Conservation (phyloP, 2,329 filamentous ascomycete genomes). For the Lasiodiplodia citricola region DNA sequence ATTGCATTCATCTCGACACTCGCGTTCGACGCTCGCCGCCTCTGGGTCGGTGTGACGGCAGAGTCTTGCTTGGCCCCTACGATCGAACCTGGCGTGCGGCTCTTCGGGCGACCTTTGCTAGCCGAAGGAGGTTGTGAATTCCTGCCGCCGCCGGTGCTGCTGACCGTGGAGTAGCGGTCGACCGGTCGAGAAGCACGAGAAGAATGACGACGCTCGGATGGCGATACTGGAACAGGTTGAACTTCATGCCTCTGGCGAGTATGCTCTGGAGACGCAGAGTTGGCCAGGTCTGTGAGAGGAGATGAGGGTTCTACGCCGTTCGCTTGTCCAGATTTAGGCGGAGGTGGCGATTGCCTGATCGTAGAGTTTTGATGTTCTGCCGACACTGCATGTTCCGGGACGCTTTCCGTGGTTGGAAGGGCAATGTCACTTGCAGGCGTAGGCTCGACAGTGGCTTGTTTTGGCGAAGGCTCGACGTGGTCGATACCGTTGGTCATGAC, state of each 20-base stretch:
- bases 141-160: slow-evolving; percentile 30
- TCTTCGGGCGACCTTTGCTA: slow-evolving; percentile 32
- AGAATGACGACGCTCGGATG: slow-evolving; percentile 27
- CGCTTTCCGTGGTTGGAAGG: slow-evolving; percentile 42
- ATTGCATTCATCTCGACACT: slow-evolving; percentile 3
- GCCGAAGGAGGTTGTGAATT: slow-evolving; percentile 29
- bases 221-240: not conserved
- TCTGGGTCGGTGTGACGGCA: not conserved
- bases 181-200: slow-evolving; percentile 28
- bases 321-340: slow-evolving; percentile 32
- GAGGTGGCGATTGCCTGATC: slow-evolving; percentile 36
- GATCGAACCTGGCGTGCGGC: slow-evolving; percentile 30
- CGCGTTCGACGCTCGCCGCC: slow-evolving; percentile 27
- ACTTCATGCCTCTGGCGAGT: not conserved
- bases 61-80: not conserved
- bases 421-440: slow-evolving; percentile 36
- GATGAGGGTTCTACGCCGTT: slow-evolving; percentile 28
- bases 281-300: slow-evolving; percentile 28
- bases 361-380: slow-evolving; percentile 29
- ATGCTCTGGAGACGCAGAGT: slow-evolving; percentile 28
- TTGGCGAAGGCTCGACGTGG: not conserved
- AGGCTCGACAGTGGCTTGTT: slow-evolving; percentile 31
- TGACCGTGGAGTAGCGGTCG: slow-evolving; percentile 27
- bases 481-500: slow-evolving; percentile 14
- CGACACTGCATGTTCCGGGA: slow-evolving; percentile 31